Base-by-base conservation (phyloP, 805 yeast species). In the Metschnikowia peoriensis region DNA sequence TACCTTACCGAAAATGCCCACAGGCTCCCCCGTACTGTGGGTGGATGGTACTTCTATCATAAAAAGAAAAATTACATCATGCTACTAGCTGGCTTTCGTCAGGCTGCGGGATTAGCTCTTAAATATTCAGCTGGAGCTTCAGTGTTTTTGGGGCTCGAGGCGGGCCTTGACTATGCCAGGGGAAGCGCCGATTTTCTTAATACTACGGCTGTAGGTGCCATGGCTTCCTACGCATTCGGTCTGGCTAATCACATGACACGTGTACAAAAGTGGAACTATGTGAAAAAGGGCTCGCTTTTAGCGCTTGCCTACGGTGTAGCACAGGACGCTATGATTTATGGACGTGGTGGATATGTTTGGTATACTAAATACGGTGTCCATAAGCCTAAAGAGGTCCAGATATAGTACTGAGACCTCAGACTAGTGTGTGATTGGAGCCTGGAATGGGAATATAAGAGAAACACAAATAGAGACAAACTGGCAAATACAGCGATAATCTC, bases 21-120 rank as follows among this genome's bases (percentile, higher is more conserved):
- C 64, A 66, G 97, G 48, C 70, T 90, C 52, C 97, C 97, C 7
- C 76, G 68, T 22, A 82, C 86, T 0, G 85, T 82, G 49, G 91
- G 89, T 17, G 94, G 93, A 0, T 89, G 96, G 97, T 89, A 86
- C 63, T 86, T 85, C 65, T 89, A 89, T 68, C 94, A 89, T 68
- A 89, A 87, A 68, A 78, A 89, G 56, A 89, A 88, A 71, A 86
- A 88, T 67, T 87, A 88, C 66, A 87, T 86, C 32, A 82, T 89
- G 68, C 67, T 86, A 37, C 74, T 79, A 52, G 73, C 74, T 28
- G 89, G 88, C 0, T 68, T 82, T 56, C 71, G 70, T 16, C 49
- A 58, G 7, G 91, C 86, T 0, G 59, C 77, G n/a, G 66, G 61
- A 38, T 71, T 72, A 9, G 78, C 69, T 0, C 41, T 59, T 38